These are phyloP conservation scores for Starmerella apis DNA, from an alignment of 805 yeast genomes.

Conservation along the genomic window DNA sequence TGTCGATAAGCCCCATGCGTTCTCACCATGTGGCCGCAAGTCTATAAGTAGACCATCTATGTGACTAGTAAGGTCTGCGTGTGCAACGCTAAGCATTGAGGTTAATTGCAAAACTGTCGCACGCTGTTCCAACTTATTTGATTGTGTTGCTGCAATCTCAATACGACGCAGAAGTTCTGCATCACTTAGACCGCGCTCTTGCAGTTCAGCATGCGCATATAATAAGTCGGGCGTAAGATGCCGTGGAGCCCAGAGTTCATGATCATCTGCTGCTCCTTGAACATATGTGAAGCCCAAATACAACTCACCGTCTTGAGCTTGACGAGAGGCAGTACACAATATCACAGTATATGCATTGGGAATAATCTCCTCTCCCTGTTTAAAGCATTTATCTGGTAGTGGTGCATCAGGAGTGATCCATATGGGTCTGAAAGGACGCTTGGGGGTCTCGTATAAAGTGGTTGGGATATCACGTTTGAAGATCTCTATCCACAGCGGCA, in stretches of 20 bases:
- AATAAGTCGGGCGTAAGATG: slow-evolving; percentile 42
- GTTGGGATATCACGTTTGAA: slow-evolving; percentile 36
- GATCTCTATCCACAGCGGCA: slow-evolving; percentile 42
- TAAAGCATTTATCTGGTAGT: slow-evolving; percentile 29
- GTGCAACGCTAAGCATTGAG: background rate
- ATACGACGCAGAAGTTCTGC: slow-evolving; percentile 25
- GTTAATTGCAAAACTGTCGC: background rate
- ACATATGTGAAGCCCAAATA: slow-evolving; percentile 51
- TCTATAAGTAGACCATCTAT: slow-evolving; percentile 13
- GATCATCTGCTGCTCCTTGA: slow-evolving; percentile 94
- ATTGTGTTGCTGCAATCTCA: background rate
- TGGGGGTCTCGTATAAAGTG: slow-evolving; percentile 30
- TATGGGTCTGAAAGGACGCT: slow-evolving; percentile 50
- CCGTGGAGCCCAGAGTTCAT: slow-evolving; percentile 67
- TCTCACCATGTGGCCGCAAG: slow-evolving; percentile 13
- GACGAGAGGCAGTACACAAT: slow-evolving; percentile 52
- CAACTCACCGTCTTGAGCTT: slow-evolving; percentile 49
- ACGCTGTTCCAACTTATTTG: background rate
- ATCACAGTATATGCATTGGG: slow-evolving; percentile 38
- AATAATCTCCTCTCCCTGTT: slow-evolving; percentile 28
- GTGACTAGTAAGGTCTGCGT: background rate
- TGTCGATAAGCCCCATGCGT: slow-evolving; percentile 22
- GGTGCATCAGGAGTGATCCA: slow-evolving; percentile 55
- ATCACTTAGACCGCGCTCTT: slow-evolving; percentile 29
- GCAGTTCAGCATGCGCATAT: slow-evolving; percentile 42